Evolutionary conservation across 208 protist species (phyloP), one percentile per base, ranked within the genome.

Genomic region (Leptomonas pyrrhocoris): DNA sequence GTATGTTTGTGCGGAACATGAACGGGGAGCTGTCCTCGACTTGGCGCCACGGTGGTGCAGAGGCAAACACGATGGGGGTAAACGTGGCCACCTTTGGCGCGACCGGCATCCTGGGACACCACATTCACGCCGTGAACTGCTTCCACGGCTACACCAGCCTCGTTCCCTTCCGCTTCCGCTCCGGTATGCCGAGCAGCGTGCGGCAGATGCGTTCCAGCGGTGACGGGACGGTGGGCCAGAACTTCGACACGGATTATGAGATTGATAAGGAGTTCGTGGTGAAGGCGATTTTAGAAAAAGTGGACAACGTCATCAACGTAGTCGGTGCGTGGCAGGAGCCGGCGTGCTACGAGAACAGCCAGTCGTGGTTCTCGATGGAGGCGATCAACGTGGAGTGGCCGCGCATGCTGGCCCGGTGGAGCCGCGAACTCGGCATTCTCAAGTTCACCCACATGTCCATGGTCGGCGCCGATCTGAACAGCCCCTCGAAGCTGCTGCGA

Each of bases 201-300:
- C 92, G 92, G 12, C 60, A 79, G 51, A 77, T 92, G 65, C 88
- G 89, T 19, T 75, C 83, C 64, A 79, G 88, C 19, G 89, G 89
- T 54, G 92, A 96, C 42, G 89, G 92, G 27, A 96, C 92, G 42
- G 79, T 94, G 6, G 92, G 92, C 4, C 88, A 94, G 74, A 96
- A 94, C 79, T 94, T 89, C 69, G 86, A 94, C 28, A 94, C 88
- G 0, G 92, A 96, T 68, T 96, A 90, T 51, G 92, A 96, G 60
- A 90, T 94, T 53, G 92, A 96, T 75, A 96, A 94, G 80, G 89
- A 94, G 79, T 94, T 96, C 67, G 89, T 94, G 43, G 92, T 96
- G 21, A 94, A 96, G 74, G 73, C 92, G 21, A 94, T 96, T 51
- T 66, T 96, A 28, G 86, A 95, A 72, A 95, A 95, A 69, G 90